Evolutionary conservation across 805 yeast genomes (phyloP), one percentile per base, ranked within the genome.

Genomic region (Tetrapisispora namnaoensis): DNA sequence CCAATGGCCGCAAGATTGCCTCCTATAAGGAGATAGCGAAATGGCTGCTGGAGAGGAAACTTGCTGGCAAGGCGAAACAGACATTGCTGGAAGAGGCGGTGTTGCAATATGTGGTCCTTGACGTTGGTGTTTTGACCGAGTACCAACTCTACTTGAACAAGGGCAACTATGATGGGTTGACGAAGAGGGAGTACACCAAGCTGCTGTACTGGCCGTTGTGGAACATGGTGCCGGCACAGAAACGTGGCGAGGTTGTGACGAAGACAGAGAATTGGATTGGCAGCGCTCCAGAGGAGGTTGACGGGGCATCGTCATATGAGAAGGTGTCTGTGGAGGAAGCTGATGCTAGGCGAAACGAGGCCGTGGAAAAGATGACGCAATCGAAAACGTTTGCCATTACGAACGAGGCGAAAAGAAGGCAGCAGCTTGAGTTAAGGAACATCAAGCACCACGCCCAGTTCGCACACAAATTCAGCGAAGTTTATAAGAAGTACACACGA

Each of bases 191-290:
- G 17, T 82, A 82, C 59, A 68, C 71, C 41, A 55, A 67, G 4
- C 73, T 77, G 49, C 63, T 83, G 18, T 83, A 86, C 7, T 84
- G 83, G 67, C 91, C 90, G 10, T 74, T 82, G 76, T 86, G 83
- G 75, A 83, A 83, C 60, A 77, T 77, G 51, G 79, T 82, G 21
- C 89, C 90, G 1, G 34, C 57, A 35, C 47, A 47, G 18, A 48
- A 53, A 34, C 48, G 66, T 40, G 41, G 55, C 3, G 39, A 43
- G 2, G 56, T 59, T 5, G 49, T 55, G 16, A 44, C 50, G 22
- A 36, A 49, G 32, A 60, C 65, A 37, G 54, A 56, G 24, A 50
- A 55, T 16, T 40, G 52, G 21, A 47, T 63, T 17, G 58, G 56
- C 0, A 52, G 55, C 40, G 27, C 52, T 17, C 51, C 48, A 3